Evolutionary conservation across 164 flowering plant genomes (phyloP).

Genomic region (Litsea cubeba): DNA sequence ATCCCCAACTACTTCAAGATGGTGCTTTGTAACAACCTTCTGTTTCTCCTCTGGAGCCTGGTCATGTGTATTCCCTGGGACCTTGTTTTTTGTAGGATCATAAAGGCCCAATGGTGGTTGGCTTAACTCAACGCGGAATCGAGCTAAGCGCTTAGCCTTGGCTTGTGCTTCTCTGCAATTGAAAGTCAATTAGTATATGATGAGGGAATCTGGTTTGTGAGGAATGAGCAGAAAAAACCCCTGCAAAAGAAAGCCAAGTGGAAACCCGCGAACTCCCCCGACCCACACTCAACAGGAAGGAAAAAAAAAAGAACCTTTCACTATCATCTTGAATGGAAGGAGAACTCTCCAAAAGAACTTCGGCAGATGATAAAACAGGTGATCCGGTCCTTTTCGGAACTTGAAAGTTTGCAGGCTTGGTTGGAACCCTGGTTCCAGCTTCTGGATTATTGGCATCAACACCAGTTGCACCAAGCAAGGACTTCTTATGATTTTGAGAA

Average conservation of each 20-base stretch:
- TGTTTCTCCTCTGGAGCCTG: slow-evolving; percentile 25
- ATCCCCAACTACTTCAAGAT: slow-evolving; percentile 29
- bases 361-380: slow-evolving; percentile 33
- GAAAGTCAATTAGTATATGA: not conserved
- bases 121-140: slow-evolving; percentile 64
- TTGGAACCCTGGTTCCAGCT: slow-evolving; percentile 18
- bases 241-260: not conserved
- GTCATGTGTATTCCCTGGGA: slow-evolving; percentile 28
- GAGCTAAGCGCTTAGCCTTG: slow-evolving; percentile 85
- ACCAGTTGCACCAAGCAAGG: slow-evolving; percentile 8
- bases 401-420: slow-evolving; percentile 20
- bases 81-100: slow-evolving; percentile 27
- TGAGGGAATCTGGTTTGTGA: not conserved
- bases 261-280: no score
- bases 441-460: slow-evolving; percentile 1
- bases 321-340: slow-evolving; percentile 30
- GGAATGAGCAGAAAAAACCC: not conserved
- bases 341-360: slow-evolving; percentile 22
- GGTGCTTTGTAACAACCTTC: slow-evolving; percentile 22
- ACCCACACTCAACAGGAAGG: not conserved
- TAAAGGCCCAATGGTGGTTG: slow-evolving; percentile 25
- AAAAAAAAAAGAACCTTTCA: slow-evolving; percentile 22
- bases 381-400: slow-evolving; percentile 58
- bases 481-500: slow-evolving; percentile 20
- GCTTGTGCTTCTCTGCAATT: slow-evolving; percentile 68